phyloP scores from a whole-genome alignment of 2,329 filamentous ascomycete species.

The Fusarium odoratissimum region DNA sequence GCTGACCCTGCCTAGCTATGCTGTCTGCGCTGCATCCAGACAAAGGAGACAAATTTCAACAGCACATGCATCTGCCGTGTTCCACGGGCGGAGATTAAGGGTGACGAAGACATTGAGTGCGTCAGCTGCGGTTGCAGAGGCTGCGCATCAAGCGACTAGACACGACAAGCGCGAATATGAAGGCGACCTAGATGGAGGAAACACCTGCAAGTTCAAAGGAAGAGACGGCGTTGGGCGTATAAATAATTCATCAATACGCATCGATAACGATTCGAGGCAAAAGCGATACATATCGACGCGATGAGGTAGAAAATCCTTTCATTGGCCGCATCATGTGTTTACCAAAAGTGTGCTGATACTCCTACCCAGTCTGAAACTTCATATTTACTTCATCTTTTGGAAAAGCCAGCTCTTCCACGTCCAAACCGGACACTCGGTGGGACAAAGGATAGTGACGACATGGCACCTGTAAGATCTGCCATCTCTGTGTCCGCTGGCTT shows the following conservation, averaged over 20 bases:
- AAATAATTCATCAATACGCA: constrained; percentile 19
- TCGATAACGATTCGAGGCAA: constrained; percentile 11
- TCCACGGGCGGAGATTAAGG: constrained; percentile 88
- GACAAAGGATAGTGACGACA: constrained; percentile 79
- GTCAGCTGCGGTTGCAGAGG: constrained; percentile 95
- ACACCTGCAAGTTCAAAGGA: not conserved
- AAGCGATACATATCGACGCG: constrained; percentile 18
- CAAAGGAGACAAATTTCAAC: constrained; percentile 99
- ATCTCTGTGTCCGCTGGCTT: constrained; percentile 62
- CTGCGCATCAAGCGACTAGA: constrained; percentile 84
- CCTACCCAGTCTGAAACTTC: constrained; percentile 38
- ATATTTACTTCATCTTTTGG: constrained; percentile 54
- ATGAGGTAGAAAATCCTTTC: constrained; percentile 54
- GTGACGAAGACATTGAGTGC: constrained; percentile 90
- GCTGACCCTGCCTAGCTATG: constrained; percentile 72
- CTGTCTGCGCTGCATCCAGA: constrained; percentile 95
- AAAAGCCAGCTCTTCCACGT: constrained; percentile 65
- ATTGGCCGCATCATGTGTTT: constrained; percentile 46
- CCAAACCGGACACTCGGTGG: constrained; percentile 76
- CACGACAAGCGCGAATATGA: not conserved
- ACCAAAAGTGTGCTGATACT: constrained; percentile 51
- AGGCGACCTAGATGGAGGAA: not conserved
- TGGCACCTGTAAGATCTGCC: constrained; percentile 72
- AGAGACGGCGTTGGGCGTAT: constrained; percentile 45
- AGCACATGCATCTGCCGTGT: constrained; percentile 97